A percentile compares a stretch with the other conserved stretches of the same genome.
Conservation (phyloP, 371 early-diverging fungal genomes). For the Ordospora pajunii region DNA sequence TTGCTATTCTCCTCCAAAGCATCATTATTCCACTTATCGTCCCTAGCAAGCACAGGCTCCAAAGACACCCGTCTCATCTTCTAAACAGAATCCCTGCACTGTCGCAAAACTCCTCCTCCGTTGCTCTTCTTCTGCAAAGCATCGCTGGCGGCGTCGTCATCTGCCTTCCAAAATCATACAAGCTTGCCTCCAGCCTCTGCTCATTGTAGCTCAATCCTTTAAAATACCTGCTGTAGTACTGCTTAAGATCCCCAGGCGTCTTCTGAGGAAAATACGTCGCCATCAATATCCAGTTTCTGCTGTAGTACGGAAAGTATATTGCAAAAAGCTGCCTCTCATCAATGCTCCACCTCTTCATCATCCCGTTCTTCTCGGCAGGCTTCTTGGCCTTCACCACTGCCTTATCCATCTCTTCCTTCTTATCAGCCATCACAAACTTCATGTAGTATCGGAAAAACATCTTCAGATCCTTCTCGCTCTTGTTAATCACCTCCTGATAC, state of each 20-base stretch:
- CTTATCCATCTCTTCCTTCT: neutral
- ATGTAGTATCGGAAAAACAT: slow-evolving; percentile 45
- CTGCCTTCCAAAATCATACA: slow-evolving; percentile 16
- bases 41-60: neutral
- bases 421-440: neutral
- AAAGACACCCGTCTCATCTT: neutral
- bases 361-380: neutral
- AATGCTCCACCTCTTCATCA: slow-evolving; percentile 42
- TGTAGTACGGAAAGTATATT: slow-evolving; percentile 54
- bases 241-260: slow-evolving; percentile 44
- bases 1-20: neutral
- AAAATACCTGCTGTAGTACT: slow-evolving; percentile 50
- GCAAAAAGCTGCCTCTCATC: slow-evolving; percentile 59
- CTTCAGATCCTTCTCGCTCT: slow-evolving; percentile 49
- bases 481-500: slow-evolving; percentile 37
- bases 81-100: slow-evolving; percentile 42
- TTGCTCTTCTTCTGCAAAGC: neutral
- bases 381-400: neutral
- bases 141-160: neutral
- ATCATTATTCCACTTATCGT: neutral
- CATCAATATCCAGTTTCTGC: slow-evolving; percentile 53
- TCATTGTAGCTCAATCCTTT: slow-evolving; percentile 47
- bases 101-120: slow-evolving; percentile 7
- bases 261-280: slow-evolving; percentile 47
- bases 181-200: slow-evolving; percentile 47